Percentiles rank a stretch among this genome's conserved stretches.
Evolutionary conservation across 2,329 filamentous ascomycete species (phyloP).

Genomic region (Cladophialophora yegresii): DNA sequence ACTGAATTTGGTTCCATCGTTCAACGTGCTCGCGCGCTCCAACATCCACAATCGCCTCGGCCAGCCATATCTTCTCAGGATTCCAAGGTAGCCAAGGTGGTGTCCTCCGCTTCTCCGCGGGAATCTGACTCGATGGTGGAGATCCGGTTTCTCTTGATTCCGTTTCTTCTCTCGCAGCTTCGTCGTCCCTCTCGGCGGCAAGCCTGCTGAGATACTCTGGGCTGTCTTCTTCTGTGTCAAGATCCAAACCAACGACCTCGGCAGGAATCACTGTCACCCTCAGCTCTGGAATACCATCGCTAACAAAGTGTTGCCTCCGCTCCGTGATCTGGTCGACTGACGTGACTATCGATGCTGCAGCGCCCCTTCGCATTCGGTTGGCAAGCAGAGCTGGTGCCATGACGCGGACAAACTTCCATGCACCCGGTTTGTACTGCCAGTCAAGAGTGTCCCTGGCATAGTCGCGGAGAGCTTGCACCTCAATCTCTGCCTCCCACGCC

Average conservation of each 20-base stretch:
- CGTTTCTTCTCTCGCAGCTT: constrained; percentile 40
- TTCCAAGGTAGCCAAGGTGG: constrained; percentile 65
- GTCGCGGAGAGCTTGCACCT: constrained; percentile 66
- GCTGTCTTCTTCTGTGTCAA: constrained; percentile 70
- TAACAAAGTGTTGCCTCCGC: constrained; percentile 68
- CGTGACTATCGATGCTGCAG: constrained; percentile 38
- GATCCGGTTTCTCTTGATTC: not conserved
- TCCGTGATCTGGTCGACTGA: constrained; percentile 56
- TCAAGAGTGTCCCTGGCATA: constrained; percentile 82
- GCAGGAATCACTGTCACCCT: constrained; percentile 76
- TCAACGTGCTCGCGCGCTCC: constrained; percentile 67
- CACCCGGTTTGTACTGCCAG: constrained; percentile 77
- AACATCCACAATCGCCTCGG: constrained; percentile 63
- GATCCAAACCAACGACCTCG: constrained; percentile 74
- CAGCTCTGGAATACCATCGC: constrained; percentile 74
- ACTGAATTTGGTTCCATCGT: constrained; percentile 60
- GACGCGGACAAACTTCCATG: constrained; percentile 79
- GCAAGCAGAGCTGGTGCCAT: constrained; percentile 75
- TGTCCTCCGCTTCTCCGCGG: constrained; percentile 49
- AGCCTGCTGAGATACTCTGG: constrained; percentile 46
- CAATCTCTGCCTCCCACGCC: constrained; percentile 51
- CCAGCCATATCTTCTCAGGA: constrained; percentile 68
- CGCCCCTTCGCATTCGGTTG: constrained; percentile 52
- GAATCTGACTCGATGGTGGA: constrained; percentile 40
- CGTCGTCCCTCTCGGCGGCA: constrained; percentile 37